Evolutionary conservation across 1,284 basidiomycete species (phyloP), one percentile per base, ranked within the genome.

Genomic region (Violaceomyces palustris): DNA sequence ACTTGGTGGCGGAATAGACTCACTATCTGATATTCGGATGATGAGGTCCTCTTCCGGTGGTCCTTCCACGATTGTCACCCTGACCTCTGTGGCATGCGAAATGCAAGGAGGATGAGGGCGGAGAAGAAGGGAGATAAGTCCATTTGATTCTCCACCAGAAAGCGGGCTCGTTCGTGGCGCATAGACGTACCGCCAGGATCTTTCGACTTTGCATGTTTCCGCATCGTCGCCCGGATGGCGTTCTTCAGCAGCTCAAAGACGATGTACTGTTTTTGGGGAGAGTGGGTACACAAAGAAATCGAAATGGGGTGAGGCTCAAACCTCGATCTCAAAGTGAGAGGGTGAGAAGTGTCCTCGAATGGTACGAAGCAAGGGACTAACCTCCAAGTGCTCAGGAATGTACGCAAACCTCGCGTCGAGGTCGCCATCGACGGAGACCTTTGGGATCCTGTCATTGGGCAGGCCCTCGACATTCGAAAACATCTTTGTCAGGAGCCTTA

Each of bases 231-330:
- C 24, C 64, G 48, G 38, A 67, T 54, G 37, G 50, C 87, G 67
- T 91, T 90, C 73, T 91, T 91, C 60, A 92, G 67, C 19, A 93
- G 73, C 67, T 93, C 88, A 62, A 92, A 91, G 11, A 91, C 74
- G 47, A 92, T 87, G 69, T 91, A 93, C 35, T 45, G 27, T 12
- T n/a, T 30, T 42, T 18, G 31, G 35, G 21, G 4, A 14, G 24
- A 5, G 29, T n/a, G 29, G 29, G 29, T 30, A 5, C 6, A 14
- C 29, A n/a, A n/a, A n/a, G n/a, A n/a, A n/a, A n/a, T n/a, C n/a
- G n/a, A n/a, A n/a, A n/a, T n/a, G n/a, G n/a, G n/a, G n/a, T n/a
- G n/a, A n/a, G n/a, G n/a, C n/a, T n/a, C n/a, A n/a, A n/a, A n/a
- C n/a, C n/a, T n/a, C n/a, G n/a, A n/a, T n/a, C n/a, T n/a, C n/a